These are phyloP conservation scores for Acephala macrosclerotiorum DNA, from an alignment of 2,329 filamentous ascomycete genomes.

Conservation along the genomic window DNA sequence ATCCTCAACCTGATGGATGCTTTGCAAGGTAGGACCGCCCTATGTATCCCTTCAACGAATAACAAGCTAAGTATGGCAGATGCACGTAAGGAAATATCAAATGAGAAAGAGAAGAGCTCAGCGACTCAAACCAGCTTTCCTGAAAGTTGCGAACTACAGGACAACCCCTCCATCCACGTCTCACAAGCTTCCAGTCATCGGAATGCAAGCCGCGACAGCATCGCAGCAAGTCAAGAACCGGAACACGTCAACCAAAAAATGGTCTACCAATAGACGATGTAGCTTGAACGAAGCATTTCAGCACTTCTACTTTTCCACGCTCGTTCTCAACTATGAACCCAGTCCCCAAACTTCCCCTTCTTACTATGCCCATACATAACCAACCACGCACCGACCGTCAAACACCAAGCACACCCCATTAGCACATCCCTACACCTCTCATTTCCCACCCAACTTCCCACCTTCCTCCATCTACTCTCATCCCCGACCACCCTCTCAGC, in stretches of 20 bases:
- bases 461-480: neutral
- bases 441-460: neutral
- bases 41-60: no score
- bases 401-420: slow-evolving; percentile 1
- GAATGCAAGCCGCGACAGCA: neutral
- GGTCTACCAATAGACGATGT: neutral
- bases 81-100: neutral
- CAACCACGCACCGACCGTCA: neutral
- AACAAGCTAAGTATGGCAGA: neutral
- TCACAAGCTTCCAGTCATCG: no score
- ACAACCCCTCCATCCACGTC: no score
- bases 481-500: neutral
- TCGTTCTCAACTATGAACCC: neutral
- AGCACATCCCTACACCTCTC: neutral
- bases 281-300: no score
- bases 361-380: slow-evolving; percentile 2
- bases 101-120: neutral
- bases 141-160: no score
- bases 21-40: slow-evolving; percentile 24
- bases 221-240: neutral
- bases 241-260: neutral
- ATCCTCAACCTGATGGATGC: slow-evolving; percentile 26
- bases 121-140: neutral
- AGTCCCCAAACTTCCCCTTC: neutral
- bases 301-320: no score